phyloP scores from a whole-genome alignment of 495 filamentous ascomycete genomes.

The Neurospora sp. region DNA sequence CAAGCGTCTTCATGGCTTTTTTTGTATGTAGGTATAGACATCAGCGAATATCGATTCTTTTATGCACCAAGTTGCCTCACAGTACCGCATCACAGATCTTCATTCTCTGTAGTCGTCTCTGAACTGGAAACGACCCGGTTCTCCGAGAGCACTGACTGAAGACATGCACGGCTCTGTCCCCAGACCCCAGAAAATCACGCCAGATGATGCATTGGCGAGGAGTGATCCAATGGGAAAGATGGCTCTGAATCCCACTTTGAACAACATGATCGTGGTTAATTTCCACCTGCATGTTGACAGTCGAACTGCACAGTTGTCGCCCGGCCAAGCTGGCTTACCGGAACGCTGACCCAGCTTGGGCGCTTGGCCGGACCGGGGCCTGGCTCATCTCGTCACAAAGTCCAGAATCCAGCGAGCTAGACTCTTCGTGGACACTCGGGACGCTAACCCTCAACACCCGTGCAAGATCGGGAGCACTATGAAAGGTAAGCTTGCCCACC shows the following conservation, averaged over 20 bases:
- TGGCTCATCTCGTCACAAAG: not conserved
- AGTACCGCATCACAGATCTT: not conserved
- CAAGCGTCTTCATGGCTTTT: not conserved
- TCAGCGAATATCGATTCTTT: not conserved
- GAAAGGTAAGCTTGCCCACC: constrained; percentile 10
- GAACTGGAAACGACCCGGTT: not conserved
- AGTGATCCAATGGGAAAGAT: not conserved
- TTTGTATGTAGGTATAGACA: not conserved
- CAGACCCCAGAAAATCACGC: not conserved
- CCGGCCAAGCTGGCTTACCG: not conserved
- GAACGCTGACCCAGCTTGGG: not conserved
- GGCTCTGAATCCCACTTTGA: not conserved
- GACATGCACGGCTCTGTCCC: not conserved
- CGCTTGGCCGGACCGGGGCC: not conserved
- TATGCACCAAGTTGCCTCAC: not conserved
- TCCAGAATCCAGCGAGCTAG: not conserved
- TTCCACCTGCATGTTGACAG: not conserved
- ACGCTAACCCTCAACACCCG: not conserved
- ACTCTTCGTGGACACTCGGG: not conserved
- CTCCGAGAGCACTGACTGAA: not conserved
- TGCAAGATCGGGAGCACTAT: constrained; percentile 2
- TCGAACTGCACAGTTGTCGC: not conserved
- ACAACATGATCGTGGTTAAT: not conserved
- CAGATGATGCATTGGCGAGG: not conserved
- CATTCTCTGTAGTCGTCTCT: not conserved